Percentiles rank a stretch among this genome's conserved stretches.
phyloP scores from a whole-genome alignment of 768 basidiomycete species.

The Boletus sp. region DNA sequence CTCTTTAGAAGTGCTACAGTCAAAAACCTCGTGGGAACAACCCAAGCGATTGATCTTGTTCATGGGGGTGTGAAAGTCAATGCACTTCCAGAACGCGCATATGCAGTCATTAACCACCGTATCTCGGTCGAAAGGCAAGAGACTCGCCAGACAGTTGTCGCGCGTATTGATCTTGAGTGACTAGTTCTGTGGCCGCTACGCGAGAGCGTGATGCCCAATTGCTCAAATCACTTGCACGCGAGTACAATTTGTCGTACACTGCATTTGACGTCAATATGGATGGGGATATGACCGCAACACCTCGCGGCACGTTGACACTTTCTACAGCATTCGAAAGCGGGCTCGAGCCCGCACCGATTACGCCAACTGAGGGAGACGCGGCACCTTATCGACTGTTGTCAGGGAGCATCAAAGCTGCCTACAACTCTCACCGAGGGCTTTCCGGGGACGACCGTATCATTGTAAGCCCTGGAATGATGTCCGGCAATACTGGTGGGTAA shows the following conservation, averaged over 20 bases:
- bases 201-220: conserved; percentile 43
- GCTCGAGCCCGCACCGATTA: conserved; percentile 66
- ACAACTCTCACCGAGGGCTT: conserved; percentile 43
- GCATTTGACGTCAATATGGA: conserved; percentile 51
- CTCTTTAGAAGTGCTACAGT: conserved; percentile 38
- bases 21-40: conserved; percentile 58
- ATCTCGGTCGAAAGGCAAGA: conserved; percentile 57
- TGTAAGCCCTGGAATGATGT: conserved; percentile 53
- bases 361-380: conserved; percentile 37
- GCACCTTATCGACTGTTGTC: conserved; percentile 49
- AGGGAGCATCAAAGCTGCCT: conserved; percentile 63
- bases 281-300: conserved; percentile 26
- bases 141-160: background rate
- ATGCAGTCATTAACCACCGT: conserved; percentile 69
- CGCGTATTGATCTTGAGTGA: background rate
- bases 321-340: conserved; percentile 43
- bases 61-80: conserved; percentile 71
- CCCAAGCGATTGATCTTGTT: conserved; percentile 74
- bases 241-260: conserved; percentile 56
- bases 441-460: conserved; percentile 35
- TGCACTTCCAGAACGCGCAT: conserved; percentile 73
- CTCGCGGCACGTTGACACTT: conserved; percentile 48
- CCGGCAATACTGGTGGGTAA: conserved; percentile 48
- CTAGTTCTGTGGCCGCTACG: conserved; percentile 40
- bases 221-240: conserved; percentile 42